A percentile compares a stretch with the other conserved stretches of the same genome.
phyloP scores from a whole-genome alignment of 1,139 yeast species.

The Suhomyces panamericanus region DNA sequence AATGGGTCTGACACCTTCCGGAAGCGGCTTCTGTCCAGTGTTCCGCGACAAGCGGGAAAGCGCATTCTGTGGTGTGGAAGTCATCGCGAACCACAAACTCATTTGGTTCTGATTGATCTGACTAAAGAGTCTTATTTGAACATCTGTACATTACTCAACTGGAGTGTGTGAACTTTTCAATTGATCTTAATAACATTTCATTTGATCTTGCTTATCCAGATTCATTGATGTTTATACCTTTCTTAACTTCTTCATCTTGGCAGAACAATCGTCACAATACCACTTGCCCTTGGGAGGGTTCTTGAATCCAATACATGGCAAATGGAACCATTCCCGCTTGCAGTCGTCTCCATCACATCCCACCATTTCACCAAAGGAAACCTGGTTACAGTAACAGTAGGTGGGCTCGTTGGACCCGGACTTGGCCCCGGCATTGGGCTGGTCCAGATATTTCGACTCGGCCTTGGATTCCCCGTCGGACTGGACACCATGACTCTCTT shows the following conservation, averaged over 20 bases:
- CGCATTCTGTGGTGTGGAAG: neutral
- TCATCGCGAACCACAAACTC: neutral
- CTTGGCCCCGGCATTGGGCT: constrained; percentile 4
- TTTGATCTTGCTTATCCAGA: too few relatives aligned
- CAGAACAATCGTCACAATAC: constrained; percentile 89
- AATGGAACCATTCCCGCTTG: constrained; percentile 94
- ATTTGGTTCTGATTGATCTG: neutral
- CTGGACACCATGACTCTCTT: constrained; percentile 18
- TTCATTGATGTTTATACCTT: constrained; percentile 8
- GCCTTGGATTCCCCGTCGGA: constrained; percentile 10
- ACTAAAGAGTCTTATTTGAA: too few relatives aligned
- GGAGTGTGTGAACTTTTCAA: too few relatives aligned
- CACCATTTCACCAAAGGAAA: constrained; percentile 97
- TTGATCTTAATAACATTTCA: too few relatives aligned
- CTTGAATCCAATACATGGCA: constrained; percentile 89
- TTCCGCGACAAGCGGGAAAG: too few relatives aligned
- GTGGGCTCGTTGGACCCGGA: constrained; percentile 59
- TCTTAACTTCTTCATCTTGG: constrained; percentile 35
- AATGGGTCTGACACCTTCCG: too few relatives aligned
- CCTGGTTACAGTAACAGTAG: constrained; percentile 94
- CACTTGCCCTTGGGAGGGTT: constrained; percentile 95
- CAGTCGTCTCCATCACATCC: constrained; percentile 97
- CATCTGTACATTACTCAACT: too few relatives aligned
- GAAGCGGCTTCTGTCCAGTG: too few relatives aligned
- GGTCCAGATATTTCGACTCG: constrained; percentile 9